Conservation (phyloP, 108 stramenopile species). For the Parietichytrium sp. region DNA sequence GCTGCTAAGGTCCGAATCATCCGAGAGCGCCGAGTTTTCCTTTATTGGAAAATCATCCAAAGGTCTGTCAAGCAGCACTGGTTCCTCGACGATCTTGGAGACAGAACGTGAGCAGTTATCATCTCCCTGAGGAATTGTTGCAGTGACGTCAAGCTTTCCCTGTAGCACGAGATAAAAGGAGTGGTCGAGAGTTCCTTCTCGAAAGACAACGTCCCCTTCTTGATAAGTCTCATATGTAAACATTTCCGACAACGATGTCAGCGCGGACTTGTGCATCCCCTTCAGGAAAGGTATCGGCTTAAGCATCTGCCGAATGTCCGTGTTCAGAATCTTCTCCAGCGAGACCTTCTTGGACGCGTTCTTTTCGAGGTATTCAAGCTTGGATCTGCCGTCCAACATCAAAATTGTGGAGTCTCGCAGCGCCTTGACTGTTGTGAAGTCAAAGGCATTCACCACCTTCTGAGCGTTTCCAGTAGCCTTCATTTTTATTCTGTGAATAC, state of each 20-base stretch:
- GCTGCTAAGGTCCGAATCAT: too few relatives aligned
- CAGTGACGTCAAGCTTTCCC: constrained; percentile 10
- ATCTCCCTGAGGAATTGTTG: background rate
- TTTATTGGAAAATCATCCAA: too few relatives aligned
- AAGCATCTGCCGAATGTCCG: background rate
- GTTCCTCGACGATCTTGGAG: too few relatives aligned
- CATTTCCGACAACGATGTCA: constrained; percentile 15
- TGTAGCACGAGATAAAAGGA: background rate
- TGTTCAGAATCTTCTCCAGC: background rate
- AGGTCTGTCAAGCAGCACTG: too few relatives aligned
- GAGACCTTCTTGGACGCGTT: background rate
- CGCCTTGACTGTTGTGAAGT: constrained; percentile 2
- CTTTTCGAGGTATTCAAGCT: background rate
- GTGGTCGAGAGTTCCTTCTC: background rate
- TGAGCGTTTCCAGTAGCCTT: background rate
- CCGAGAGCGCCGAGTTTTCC: too few relatives aligned
- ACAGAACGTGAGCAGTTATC: too few relatives aligned
- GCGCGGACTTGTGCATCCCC: background rate
- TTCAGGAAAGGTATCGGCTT: background rate
- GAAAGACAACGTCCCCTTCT: background rate
- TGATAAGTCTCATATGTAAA: constrained; percentile 3
- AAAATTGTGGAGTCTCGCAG: background rate
- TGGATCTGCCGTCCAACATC: background rate
- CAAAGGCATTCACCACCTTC: constrained; percentile 9
- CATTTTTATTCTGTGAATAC: background rate